Evolutionary conservation across 768 basidiomycete genomes (phyloP).

Genomic region (Atractiella rhizophila): DNA sequence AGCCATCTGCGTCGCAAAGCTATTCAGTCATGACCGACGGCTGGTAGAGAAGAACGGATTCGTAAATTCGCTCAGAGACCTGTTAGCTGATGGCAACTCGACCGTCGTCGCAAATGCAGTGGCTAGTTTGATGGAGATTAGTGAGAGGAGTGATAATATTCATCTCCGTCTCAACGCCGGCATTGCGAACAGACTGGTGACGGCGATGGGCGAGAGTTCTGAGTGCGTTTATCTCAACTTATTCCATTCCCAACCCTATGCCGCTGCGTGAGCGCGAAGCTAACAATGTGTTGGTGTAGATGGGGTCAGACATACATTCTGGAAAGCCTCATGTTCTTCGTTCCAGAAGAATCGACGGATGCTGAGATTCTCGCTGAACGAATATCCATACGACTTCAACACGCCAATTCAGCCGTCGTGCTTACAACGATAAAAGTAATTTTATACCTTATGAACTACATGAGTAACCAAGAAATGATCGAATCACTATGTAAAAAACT

Average conservation of each 20-base stretch:
- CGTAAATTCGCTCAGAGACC: slow-evolving; percentile 66
- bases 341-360: slow-evolving; percentile 65
- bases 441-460: slow-evolving; percentile 96
- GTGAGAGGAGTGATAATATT: slow-evolving; percentile 80
- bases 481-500: slow-evolving; percentile 89
- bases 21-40: slow-evolving; percentile 66
- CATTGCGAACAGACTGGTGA: slow-evolving; percentile 65
- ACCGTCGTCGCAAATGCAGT: slow-evolving; percentile 95
- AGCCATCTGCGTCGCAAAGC: slow-evolving; percentile 86
- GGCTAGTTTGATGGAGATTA: slow-evolving; percentile 86
- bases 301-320: slow-evolving; percentile 99
- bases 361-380: slow-evolving; percentile 91
- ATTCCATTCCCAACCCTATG: background rate
- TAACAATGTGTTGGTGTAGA: slow-evolving; percentile 25
- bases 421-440: slow-evolving; percentile 91
- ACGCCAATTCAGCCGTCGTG: slow-evolving; percentile 98
- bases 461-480: slow-evolving; percentile 63
- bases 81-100: slow-evolving; percentile 78
- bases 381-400: slow-evolving; percentile 72
- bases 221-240: slow-evolving; percentile 38
- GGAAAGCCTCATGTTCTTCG: slow-evolving; percentile 73
- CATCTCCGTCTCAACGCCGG: slow-evolving; percentile 68
- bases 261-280: background rate
- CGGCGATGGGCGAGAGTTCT: slow-evolving; percentile 81
- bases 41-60: slow-evolving; percentile 73